phyloP scores from a whole-genome alignment of 805 yeast species.

The Candida silvatica region DNA sequence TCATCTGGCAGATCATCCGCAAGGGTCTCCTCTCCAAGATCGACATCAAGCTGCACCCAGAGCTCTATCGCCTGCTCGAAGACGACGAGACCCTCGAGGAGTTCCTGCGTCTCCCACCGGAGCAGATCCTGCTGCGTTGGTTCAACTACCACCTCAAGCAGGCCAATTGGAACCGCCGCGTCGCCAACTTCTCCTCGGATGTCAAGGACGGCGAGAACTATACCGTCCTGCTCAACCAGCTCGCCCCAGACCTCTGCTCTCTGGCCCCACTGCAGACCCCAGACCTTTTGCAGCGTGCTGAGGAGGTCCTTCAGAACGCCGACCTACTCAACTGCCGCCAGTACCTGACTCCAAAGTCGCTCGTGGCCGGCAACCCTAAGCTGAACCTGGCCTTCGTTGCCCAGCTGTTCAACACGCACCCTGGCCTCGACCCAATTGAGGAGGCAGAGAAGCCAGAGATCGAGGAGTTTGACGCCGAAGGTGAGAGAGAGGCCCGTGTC shows the following conservation, averaged over 20 bases:
- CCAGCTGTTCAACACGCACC: slow-evolving; percentile 90
- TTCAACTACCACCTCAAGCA: slow-evolving; percentile 92
- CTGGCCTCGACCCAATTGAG: slow-evolving; percentile 93
- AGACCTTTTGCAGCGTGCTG: slow-evolving; percentile 77
- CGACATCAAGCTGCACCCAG: slow-evolving; percentile 95
- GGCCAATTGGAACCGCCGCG: slow-evolving; percentile 84
- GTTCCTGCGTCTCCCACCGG: slow-evolving; percentile 94
- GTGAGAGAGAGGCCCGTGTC: slow-evolving; percentile 98
- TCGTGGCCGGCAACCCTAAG: slow-evolving; percentile 94
- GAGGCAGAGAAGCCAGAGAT: slow-evolving; percentile 88
- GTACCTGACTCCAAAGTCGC: slow-evolving; percentile 86
- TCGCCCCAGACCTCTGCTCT: slow-evolving; percentile 78
- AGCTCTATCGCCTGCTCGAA: slow-evolving; percentile 85
- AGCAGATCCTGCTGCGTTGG: slow-evolving; percentile 94
- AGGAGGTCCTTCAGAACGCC: slow-evolving; percentile 76
- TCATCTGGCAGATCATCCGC: slow-evolving; percentile 96
- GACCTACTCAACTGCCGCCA: slow-evolving; percentile 89
- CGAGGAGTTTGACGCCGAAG: slow-evolving; percentile 98
- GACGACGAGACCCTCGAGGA: slow-evolving; percentile 97
- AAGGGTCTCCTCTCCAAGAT: slow-evolving; percentile 91
- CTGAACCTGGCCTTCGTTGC: slow-evolving; percentile 97
- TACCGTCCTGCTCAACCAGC: slow-evolving; percentile 80
- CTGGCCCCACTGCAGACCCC: slow-evolving; percentile 70
- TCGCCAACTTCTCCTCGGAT: slow-evolving; percentile 77
- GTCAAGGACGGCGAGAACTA: slow-evolving; percentile 94